Base-by-base conservation (phyloP, 371 early-diverging fungal genomes). In the Apophysomyces variabilis region DNA sequence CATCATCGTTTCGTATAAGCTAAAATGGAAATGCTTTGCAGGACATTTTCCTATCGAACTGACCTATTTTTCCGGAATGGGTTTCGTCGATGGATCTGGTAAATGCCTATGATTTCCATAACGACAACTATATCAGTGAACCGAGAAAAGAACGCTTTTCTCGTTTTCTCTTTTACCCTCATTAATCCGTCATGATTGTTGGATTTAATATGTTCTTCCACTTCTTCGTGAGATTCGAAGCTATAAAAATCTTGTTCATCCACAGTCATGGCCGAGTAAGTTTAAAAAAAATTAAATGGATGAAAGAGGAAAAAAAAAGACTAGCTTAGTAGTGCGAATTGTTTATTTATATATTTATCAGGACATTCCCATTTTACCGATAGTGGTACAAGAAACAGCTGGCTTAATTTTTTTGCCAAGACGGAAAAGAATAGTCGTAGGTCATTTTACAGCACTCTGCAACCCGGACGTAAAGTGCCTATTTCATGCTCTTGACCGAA, bases 161-260 rank as follows among this genome's bases (percentile, higher is more conserved):
- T 26, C 3, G 13, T 4, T 6, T 12, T 45, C 26, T 6, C 16
- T 35, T 37, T 61, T 70, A 76, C 77, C 41, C 67, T 59, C 39
- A 71, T 69, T 13, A 76, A 60, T 11, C 45, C 67, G 13, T 60
- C 71, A 14, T 66, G 65, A 39, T 76, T 66, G 0, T 73, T 66
- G 36, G 60, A 56, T 7, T 58, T 18, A 35, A 73, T 71, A 8
- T 71, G 66, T n/a, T 66, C 38, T 35, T 77, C 77, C 0, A 73
- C 36, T 4, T 61, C 61, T 16, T 38, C 45, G 3, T 60, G 18
- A n/a, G 38, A 36, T 39, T 14, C 64, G 54, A 13, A 44, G 38
- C 44, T 58, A 54, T 43, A 60, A 58, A 57, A 58, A 13, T 11
- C 16, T 11, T 39, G 44, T 46, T 54, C 60, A 14, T 66, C 64